Evolutionary conservation across 1,284 basidiomycete species (phyloP).

Genomic region (Naganishia albida): DNA sequence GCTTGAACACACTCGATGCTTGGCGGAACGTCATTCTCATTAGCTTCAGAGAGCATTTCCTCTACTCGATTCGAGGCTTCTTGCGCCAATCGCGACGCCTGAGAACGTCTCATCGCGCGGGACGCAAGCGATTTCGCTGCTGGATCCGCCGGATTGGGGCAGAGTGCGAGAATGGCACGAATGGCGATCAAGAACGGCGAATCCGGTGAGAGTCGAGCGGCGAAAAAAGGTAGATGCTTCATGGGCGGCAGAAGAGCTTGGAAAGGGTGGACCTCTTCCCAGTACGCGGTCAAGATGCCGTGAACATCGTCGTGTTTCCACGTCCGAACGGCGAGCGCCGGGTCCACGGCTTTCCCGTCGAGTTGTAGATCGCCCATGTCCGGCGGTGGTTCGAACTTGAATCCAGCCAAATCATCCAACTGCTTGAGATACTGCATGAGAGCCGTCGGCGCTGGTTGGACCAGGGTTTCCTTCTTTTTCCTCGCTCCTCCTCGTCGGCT

Average conservation of each 20-base stretch:
- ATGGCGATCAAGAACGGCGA: constrained; percentile 53
- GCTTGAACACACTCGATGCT: constrained; percentile 51
- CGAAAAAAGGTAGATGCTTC: constrained; percentile 42
- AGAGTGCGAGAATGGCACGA: constrained; percentile 51
- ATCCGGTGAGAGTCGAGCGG: constrained; percentile 41
- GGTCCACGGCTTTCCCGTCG: constrained; percentile 42
- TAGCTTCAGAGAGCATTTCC: constrained; percentile 32
- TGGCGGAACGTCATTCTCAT: constrained; percentile 29
- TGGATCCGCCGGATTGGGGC: constrained; percentile 49
- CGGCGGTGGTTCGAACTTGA: constrained; percentile 27
- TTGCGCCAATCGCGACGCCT: constrained; percentile 31
- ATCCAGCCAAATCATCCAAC: constrained; percentile 45
- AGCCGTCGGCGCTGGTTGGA: constrained; percentile 42
- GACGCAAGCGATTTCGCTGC: constrained; percentile 44
- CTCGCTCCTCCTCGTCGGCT: constrained; percentile 52
- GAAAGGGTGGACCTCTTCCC: constrained; percentile 53
- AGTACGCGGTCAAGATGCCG: constrained; percentile 49
- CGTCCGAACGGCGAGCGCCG: constrained; percentile 43
- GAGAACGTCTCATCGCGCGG: constrained; percentile 42
- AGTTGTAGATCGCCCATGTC: constrained; percentile 39
- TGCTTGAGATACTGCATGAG: constrained; percentile 49
- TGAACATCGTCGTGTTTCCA: constrained; percentile 40
- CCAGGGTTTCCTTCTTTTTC: constrained; percentile 47
- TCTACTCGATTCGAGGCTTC: constrained; percentile 33
- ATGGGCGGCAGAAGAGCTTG: constrained; percentile 51